Conservation (phyloP, 495 filamentous ascomycete genomes). For the Talaromyces borbonicus region DNA sequence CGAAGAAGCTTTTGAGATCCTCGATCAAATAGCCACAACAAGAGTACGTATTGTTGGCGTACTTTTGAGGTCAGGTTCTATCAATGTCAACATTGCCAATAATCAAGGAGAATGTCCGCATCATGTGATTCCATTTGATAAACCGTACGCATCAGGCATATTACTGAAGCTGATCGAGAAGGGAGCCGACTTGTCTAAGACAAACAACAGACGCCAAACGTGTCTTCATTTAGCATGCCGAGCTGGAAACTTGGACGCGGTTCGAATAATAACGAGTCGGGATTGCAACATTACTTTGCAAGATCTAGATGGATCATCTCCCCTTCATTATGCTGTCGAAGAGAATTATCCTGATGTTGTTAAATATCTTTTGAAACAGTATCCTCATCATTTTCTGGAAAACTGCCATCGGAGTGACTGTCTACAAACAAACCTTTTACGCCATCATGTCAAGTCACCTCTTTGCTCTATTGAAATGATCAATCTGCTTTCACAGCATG, state of each 20-base stretch:
- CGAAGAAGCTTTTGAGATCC: slow-evolving; percentile 10
- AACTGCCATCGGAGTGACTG: background rate
- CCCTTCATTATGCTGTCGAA: slow-evolving; percentile 8
- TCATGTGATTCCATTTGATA: slow-evolving; percentile 10
- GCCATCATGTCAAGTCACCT: background rate
- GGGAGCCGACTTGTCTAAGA: slow-evolving; percentile 9
- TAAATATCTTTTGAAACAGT: background rate
- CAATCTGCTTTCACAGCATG: background rate
- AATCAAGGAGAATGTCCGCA: slow-evolving; percentile 10
- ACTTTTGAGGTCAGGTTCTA: slow-evolving; percentile 8
- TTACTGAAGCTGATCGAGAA: slow-evolving; percentile 8
- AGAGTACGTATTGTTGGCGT: slow-evolving; percentile 7
- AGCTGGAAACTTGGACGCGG: slow-evolving; percentile 7
- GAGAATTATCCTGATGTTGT: background rate
- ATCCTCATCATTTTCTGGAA: background rate
- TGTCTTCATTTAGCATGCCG: slow-evolving; percentile 11
- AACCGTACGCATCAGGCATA: slow-evolving; percentile 7
- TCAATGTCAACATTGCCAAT: slow-evolving; percentile 10
- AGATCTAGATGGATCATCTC: slow-evolving; percentile 7
- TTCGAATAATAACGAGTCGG: slow-evolving; percentile 9
- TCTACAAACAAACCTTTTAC: background rate
- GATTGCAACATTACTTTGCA: slow-evolving; percentile 6
- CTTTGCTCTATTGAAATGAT: background rate
- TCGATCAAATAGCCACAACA: slow-evolving; percentile 2
- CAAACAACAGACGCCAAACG: slow-evolving; percentile 6